Percentiles rank a stretch among this genome's conserved stretches.
These are phyloP conservation scores for Trichosporon inkin DNA, from an alignment of 1,284 basidiomycete species.

Conservation along the genomic window DNA sequence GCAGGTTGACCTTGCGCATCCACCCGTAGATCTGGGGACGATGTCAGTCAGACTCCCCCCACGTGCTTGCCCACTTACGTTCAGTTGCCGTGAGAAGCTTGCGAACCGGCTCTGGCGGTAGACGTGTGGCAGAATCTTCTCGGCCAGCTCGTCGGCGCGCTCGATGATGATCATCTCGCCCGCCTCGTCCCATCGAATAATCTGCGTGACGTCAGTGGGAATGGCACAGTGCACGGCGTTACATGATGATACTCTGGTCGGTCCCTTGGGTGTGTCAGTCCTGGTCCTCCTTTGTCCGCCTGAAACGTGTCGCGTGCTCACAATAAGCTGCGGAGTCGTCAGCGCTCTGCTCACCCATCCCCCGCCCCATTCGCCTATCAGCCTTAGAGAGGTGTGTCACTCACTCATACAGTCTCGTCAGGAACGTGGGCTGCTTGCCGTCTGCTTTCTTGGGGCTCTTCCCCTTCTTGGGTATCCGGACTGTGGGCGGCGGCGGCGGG, in stretches of 20 bases:
- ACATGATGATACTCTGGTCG: slow-evolving; percentile 36
- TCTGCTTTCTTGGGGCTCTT: slow-evolving; percentile 40
- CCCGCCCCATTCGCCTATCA: neutral
- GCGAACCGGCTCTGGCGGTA: slow-evolving; percentile 90
- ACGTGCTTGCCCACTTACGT: slow-evolving; percentile 57
- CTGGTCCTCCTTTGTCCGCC: neutral
- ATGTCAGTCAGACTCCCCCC: slow-evolving; percentile 13
- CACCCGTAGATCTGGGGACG: slow-evolving; percentile 77
- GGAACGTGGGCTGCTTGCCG: slow-evolving; percentile 72
- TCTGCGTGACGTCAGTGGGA: slow-evolving; percentile 41
- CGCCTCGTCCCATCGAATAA: slow-evolving; percentile 85
- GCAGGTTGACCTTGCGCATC: slow-evolving; percentile 80
- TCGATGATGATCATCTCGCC: slow-evolving; percentile 90
- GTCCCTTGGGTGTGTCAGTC: neutral
- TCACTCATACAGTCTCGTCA: slow-evolving; percentile 86
- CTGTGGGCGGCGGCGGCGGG: neutral
- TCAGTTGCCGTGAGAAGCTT: slow-evolving; percentile 87
- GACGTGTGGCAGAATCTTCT: slow-evolving; percentile 80
- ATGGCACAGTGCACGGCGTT: slow-evolving; percentile 6
- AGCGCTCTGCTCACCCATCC: neutral
- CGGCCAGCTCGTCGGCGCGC: slow-evolving; percentile 77
- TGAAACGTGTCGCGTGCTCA: slow-evolving; percentile 16
- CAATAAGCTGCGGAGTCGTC: slow-evolving; percentile 22
- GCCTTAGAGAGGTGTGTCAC: slow-evolving; percentile 41
- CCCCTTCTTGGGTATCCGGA: slow-evolving; percentile 9